phyloP scores from a whole-genome alignment of 2,329 filamentous ascomycete species.

The Hyphodiscus sp. region DNA sequence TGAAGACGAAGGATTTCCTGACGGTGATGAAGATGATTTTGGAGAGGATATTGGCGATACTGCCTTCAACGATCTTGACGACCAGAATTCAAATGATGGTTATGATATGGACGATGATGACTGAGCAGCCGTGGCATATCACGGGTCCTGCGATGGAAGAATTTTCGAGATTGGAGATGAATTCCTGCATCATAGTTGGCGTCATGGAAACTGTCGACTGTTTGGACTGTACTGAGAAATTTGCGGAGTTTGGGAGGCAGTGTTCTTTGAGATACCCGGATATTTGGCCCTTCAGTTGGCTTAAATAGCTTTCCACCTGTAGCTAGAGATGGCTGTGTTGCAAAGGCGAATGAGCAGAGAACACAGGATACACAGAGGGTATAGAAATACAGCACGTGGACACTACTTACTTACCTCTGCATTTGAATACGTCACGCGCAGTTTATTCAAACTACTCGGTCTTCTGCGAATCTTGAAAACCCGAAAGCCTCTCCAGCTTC shows the following conservation, averaged over 20 bases:
- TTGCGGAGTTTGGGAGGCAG: background rate
- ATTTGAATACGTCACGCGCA: too few species aligned
- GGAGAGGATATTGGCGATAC: constrained; percentile 5
- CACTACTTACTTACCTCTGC: too few species aligned
- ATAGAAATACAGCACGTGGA: too few species aligned
- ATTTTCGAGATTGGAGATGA: background rate
- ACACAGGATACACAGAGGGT: too few species aligned
- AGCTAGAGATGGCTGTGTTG: too few species aligned
- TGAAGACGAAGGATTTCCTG: background rate
- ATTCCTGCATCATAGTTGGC: background rate
- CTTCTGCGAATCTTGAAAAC: too few species aligned
- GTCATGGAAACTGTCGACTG: background rate
- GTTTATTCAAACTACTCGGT: too few species aligned
- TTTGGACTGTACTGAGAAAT: background rate
- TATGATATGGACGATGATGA: background rate
- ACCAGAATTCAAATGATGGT: background rate
- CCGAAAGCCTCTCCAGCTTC: too few species aligned
- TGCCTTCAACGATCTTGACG: background rate
- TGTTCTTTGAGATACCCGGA: background rate
- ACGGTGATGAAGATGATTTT: constrained; percentile 8
- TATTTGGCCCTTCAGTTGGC: background rate
- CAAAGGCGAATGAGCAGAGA: too few species aligned
- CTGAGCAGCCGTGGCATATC: background rate
- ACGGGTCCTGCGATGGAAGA: background rate
- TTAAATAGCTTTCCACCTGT: too few species aligned